Evolutionary conservation across 106 monocot species (phyloP).

Genomic region (Allium cepa): DNA sequence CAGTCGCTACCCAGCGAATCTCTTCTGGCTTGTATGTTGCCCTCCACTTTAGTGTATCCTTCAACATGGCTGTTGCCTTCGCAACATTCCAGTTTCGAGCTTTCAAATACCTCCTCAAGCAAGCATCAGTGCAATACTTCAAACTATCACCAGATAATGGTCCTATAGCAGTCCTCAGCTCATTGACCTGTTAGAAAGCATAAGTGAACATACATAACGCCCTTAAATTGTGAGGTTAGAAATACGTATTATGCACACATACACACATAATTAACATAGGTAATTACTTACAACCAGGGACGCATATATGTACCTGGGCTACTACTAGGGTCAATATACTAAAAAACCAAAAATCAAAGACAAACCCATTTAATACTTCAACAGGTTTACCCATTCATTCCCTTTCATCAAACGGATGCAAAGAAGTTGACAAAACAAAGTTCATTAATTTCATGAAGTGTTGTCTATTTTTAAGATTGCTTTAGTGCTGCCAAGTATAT

Average conservation of each 20-base stretch:
- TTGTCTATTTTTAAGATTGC: no score
- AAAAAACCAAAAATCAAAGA: no score
- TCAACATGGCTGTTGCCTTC: slow-evolving; percentile 78
- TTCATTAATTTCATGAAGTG: no score
- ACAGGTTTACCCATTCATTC: no score
- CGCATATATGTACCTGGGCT: no score
- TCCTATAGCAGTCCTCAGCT: slow-evolving; percentile 51
- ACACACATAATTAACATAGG: background rate
- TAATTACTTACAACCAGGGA: background rate
- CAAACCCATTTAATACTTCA: no score
- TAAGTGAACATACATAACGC: background rate
- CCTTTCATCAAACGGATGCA: no score
- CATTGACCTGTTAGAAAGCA: slow-evolving; percentile 34
- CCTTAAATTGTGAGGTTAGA: background rate
- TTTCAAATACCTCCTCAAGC: slow-evolving; percentile 68
- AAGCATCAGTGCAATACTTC: slow-evolving; percentile 53
- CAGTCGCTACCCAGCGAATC: slow-evolving; percentile 57
- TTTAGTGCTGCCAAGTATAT: no score
- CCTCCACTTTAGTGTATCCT: slow-evolving; percentile 80
- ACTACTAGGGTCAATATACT: no score
- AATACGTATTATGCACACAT: background rate
- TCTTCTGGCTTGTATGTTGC: slow-evolving; percentile 64
- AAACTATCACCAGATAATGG: slow-evolving; percentile 33
- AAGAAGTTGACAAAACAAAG: no score
- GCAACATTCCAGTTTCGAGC: slow-evolving; percentile 76